Percentiles rank a stretch among this genome's conserved stretches.
phyloP scores from a whole-genome alignment of 768 basidiomycete species.

The Lactifluus pinguis region DNA sequence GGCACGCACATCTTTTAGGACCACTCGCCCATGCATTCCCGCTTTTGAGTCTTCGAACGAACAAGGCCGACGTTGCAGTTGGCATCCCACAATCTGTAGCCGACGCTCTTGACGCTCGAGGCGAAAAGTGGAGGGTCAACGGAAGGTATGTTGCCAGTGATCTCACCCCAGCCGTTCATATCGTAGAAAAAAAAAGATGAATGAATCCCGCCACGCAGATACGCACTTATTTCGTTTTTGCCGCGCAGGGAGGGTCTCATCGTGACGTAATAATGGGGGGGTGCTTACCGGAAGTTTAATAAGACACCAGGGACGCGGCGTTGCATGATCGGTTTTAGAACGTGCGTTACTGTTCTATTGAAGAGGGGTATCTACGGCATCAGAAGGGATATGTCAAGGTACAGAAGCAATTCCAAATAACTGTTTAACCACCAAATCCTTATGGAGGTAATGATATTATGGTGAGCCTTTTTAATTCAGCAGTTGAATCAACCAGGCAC shows the following conservation, averaged over 20 bases:
- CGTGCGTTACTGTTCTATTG: too few species aligned
- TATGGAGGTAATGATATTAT: too few species aligned
- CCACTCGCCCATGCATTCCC: slow-evolving; percentile 74
- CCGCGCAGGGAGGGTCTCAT: background rate
- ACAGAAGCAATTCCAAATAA: too few species aligned
- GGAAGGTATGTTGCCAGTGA: slow-evolving; percentile 73
- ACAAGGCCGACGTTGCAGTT: slow-evolving; percentile 92
- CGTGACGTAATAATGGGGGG: background rate
- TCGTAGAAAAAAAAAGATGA: too few species aligned
- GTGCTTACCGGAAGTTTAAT: too few species aligned
- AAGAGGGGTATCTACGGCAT: too few species aligned
- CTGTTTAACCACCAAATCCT: too few species aligned
- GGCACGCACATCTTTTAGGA: slow-evolving; percentile 32
- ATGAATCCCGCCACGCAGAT: background rate
- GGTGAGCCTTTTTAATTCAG: too few species aligned
- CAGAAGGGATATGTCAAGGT: slow-evolving; percentile 17
- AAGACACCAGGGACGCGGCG: too few species aligned
- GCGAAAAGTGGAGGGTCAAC: slow-evolving; percentile 66
- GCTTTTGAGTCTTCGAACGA: slow-evolving; percentile 78
- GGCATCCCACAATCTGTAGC: slow-evolving; percentile 65
- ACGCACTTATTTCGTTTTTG: slow-evolving; percentile 12
- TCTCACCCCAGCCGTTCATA: background rate
- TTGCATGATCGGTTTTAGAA: too few species aligned
- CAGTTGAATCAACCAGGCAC: too few species aligned
- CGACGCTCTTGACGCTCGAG: slow-evolving; percentile 54